Percentiles rank a stretch among this genome's conserved stretches.
These are phyloP conservation scores for Dichotomopilus funicola DNA, from an alignment of 2,329 filamentous ascomycete genomes.

Conservation along the genomic window DNA sequence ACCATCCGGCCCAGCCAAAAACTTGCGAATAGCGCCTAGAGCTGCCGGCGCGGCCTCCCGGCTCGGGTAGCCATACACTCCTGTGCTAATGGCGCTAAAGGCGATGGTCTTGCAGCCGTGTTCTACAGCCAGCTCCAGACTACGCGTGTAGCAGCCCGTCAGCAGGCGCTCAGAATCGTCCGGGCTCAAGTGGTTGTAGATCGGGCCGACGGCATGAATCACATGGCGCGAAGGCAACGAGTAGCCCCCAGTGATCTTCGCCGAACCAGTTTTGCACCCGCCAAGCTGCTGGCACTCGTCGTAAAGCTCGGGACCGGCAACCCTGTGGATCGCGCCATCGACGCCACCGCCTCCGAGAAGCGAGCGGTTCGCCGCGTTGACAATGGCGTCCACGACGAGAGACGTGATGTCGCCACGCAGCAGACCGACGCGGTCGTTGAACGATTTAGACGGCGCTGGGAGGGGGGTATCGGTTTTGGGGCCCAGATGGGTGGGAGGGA, in stretches of 20 bases:
- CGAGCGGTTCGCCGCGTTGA: conserved; percentile 81
- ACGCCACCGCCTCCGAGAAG: conserved; percentile 88
- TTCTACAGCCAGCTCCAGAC: conserved; percentile 64
- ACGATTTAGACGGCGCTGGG: conserved; percentile 36
- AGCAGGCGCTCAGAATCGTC: conserved; percentile 44
- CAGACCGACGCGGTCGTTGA: conserved; percentile 67
- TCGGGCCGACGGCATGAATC: conserved; percentile 85
- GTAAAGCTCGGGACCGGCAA: conserved; percentile 63
- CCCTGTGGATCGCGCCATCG: conserved; percentile 77
- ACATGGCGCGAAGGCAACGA: conserved; percentile 68
- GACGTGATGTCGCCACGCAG: conserved; percentile 75
- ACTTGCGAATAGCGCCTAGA: conserved; percentile 50
- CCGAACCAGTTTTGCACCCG: conserved; percentile 69
- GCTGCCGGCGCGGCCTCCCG: conserved; percentile 66
- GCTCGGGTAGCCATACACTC: conserved; percentile 82
- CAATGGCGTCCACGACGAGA: conserved; percentile 72
- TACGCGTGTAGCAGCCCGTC: conserved; percentile 60
- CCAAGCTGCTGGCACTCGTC: conserved; percentile 64
- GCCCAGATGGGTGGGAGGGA: conserved; percentile 20
- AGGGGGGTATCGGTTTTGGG: conserved; percentile 16
- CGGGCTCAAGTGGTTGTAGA: conserved; percentile 49
- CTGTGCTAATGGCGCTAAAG: conserved; percentile 81
- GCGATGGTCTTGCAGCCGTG: conserved; percentile 65
- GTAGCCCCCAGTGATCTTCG: conserved; percentile 78
- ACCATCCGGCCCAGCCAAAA: conserved; percentile 42